These are phyloP conservation scores for Fistulina hepatica DNA, from an alignment of 1,284 basidiomycete genomes.

Conservation along the genomic window DNA sequence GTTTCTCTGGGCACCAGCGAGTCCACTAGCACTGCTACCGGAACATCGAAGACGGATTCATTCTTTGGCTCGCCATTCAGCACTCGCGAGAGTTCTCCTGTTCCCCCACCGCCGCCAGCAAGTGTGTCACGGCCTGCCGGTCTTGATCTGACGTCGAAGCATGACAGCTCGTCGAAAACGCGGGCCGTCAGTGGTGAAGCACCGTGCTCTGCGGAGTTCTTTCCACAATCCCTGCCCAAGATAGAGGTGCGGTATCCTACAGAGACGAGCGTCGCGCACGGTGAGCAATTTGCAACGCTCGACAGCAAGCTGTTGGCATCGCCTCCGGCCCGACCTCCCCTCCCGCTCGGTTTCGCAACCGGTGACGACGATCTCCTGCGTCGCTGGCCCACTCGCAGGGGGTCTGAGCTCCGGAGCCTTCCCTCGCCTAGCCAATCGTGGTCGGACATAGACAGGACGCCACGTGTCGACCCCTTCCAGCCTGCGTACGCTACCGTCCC, in stretches of 20 bases:
- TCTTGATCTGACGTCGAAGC: constrained; percentile 11
- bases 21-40: constrained; percentile 10
- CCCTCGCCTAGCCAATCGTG: too few species aligned
- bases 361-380: too few species aligned
- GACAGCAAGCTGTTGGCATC: too few species aligned
- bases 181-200: constrained; percentile 8
- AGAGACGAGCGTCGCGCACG: not conserved
- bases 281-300: not conserved
- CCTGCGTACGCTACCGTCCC: too few species aligned
- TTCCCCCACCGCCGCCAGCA: constrained; percentile 17
- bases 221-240: constrained; percentile 5
- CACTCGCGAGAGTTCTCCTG: constrained; percentile 20
- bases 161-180: constrained; percentile 7
- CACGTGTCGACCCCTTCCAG: too few species aligned
- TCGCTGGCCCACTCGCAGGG: too few species aligned
- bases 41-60: constrained; percentile 28
- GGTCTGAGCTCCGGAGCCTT: too few species aligned
- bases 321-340: too few species aligned
- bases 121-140: constrained; percentile 12
- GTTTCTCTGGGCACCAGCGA: constrained; percentile 11
- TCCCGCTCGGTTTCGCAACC: too few species aligned
- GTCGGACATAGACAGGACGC: too few species aligned
- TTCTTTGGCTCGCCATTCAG: constrained; percentile 36
- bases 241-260: not conserved
- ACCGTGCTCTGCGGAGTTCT: constrained; percentile 6